These are phyloP conservation scores for Penicillium hesseltinei DNA, from an alignment of 2,329 filamentous ascomycete genomes.

Conservation along the genomic window DNA sequence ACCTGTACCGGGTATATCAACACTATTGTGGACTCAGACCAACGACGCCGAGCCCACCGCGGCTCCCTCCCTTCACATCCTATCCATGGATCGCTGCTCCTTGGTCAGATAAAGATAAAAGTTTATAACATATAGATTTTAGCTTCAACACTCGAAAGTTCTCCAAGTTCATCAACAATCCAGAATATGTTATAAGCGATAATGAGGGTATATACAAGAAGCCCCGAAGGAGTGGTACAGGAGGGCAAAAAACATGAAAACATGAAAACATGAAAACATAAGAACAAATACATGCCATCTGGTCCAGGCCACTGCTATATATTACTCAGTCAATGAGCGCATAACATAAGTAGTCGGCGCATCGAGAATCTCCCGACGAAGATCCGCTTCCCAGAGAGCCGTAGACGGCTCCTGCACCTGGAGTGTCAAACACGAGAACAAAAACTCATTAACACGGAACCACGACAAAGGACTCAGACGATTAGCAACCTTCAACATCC, in stretches of 20 bases:
- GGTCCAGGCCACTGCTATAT: neutral
- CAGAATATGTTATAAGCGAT: neutral
- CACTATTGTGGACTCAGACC: neutral
- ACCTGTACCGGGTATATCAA: neutral
- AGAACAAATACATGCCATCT: neutral
- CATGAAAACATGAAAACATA: neutral
- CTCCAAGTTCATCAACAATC: neutral
- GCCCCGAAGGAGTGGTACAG: neutral
- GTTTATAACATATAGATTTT: no score
- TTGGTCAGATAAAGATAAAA: neutral
- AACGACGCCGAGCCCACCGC: neutral
- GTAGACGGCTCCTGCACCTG: constrained; percentile 23
- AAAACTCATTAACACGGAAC: constrained; percentile 36
- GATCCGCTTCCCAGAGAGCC: constrained; percentile 31
- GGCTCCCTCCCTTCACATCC: neutral
- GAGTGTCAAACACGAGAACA: constrained; percentile 38
- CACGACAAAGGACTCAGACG: constrained; percentile 35
- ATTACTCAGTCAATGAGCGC: constrained; percentile 19
- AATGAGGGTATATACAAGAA: neutral
- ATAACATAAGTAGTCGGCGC: constrained; percentile 39
- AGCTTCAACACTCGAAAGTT: neutral
- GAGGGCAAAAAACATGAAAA: neutral
- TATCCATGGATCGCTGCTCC: neutral
- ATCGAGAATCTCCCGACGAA: constrained; percentile 38
- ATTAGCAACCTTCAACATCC: constrained; percentile 43